Percentiles rank a stretch among this genome's conserved stretches.
These are phyloP conservation scores for Gorgonomyces haynaldii DNA, from an alignment of 192 early-diverging fungal species.

Conservation along the genomic window DNA sequence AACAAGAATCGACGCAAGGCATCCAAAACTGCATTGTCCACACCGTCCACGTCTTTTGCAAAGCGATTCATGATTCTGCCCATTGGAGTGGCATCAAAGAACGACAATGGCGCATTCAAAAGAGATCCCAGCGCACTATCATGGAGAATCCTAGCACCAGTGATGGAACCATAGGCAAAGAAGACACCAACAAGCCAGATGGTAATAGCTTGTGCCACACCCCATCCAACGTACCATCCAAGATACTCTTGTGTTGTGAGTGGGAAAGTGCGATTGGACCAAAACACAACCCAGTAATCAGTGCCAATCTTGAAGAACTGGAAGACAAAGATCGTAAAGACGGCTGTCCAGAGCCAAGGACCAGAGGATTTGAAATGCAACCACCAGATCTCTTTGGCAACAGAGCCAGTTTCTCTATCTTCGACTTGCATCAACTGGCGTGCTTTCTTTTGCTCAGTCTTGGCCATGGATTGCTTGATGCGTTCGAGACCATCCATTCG, in stretches of 20 bases:
- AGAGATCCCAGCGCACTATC: slow-evolving; percentile 45
- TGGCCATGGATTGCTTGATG: slow-evolving; percentile 7
- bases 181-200: slow-evolving; percentile 18
- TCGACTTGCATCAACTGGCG: slow-evolving; percentile 71
- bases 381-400: slow-evolving; percentile 60
- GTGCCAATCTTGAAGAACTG: slow-evolving; percentile 37
- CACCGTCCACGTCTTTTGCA: slow-evolving; percentile 34
- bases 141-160: slow-evolving; percentile 51
- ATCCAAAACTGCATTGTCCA: slow-evolving; percentile 28
- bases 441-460: slow-evolving; percentile 22
- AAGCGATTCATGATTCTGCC: slow-evolving; percentile 50
- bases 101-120: slow-evolving; percentile 50
- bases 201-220: slow-evolving; percentile 18
- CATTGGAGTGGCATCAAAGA: slow-evolving; percentile 58
- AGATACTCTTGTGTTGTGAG: slow-evolving; percentile 14
- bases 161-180: slow-evolving; percentile 34
- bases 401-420: slow-evolving; percentile 67
- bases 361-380: slow-evolving; percentile 57
- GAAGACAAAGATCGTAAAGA: slow-evolving; percentile 24
- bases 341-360: no score
- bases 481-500: slow-evolving; percentile 11
- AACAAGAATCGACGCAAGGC: slow-evolving; percentile 7
- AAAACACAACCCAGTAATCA: slow-evolving; percentile 21
- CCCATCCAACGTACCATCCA: slow-evolving; percentile 15
- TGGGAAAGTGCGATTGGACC: slow-evolving; percentile 7